Percentiles rank a stretch among this genome's conserved stretches.
Conservation (phyloP, 306 rosid genomes). For the Cicer chorassanicum region DNA sequence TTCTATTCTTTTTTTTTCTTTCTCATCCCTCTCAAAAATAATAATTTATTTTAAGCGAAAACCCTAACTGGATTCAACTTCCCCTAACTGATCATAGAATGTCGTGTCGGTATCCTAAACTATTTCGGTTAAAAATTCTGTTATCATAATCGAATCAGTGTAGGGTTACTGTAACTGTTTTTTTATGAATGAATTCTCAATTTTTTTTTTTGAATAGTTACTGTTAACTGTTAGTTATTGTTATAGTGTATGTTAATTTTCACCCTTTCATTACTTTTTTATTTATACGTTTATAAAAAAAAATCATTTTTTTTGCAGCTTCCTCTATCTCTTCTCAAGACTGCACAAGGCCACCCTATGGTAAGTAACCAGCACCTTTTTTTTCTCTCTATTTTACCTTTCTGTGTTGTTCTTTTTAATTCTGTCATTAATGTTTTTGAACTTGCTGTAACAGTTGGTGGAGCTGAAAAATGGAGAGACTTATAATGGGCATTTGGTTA, state of each 20-base stretch:
- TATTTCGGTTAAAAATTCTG: not conserved
- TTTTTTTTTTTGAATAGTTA: too few relatives aligned
- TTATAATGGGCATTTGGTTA: slow-evolving; percentile 96
- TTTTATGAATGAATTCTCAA: too few relatives aligned
- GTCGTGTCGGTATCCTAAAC: not conserved
- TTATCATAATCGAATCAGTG: not conserved
- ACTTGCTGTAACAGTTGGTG: slow-evolving; percentile 67
- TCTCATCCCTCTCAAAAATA: not conserved
- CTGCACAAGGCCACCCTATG: slow-evolving; percentile 98
- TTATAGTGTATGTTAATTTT: slow-evolving; percentile 11
- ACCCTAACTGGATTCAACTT: slow-evolving; percentile 15
- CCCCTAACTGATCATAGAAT: slow-evolving; percentile 3
- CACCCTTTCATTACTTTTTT: not conserved
- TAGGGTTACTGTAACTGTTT: slow-evolving; percentile 10
- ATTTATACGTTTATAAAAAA: too few relatives aligned
- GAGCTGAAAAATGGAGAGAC: slow-evolving; percentile 98
- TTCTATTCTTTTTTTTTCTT: not conserved
- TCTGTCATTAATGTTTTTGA: not conserved
- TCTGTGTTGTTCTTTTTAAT: slow-evolving; percentile 11
- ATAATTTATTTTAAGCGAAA: not conserved
- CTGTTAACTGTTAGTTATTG: not conserved
- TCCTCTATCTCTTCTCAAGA: slow-evolving; percentile 93
- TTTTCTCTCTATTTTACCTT: not conserved
- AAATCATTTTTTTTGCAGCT: slow-evolving; percentile 55
- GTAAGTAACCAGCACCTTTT: slow-evolving; percentile 49